Evolutionary conservation across 371 early-diverging fungal species (phyloP).

Genomic region (Basidiobolus meristosporus): DNA sequence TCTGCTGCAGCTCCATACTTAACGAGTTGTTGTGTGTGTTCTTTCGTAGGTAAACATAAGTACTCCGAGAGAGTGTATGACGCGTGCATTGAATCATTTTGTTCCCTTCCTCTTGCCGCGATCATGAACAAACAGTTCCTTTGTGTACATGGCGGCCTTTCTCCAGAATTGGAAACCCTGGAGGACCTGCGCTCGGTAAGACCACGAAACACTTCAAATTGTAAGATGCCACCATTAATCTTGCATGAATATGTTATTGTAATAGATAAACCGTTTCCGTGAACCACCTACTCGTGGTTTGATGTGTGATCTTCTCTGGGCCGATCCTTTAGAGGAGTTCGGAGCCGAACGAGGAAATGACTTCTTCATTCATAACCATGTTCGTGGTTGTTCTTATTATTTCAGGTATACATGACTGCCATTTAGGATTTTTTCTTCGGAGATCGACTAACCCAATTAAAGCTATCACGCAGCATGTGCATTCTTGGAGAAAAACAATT

Average conservation of each 20-base stretch:
- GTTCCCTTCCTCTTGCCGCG: constrained; percentile 85
- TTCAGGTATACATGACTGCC: constrained; percentile 28
- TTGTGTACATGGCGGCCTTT: constrained; percentile 97
- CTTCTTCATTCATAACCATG: constrained; percentile 72
- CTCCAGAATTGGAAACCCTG: constrained; percentile 77
- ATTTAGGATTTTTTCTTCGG: neutral
- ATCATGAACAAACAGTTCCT: constrained; percentile 92
- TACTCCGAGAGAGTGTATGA: constrained; percentile 89
- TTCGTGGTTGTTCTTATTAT: constrained; percentile 89
- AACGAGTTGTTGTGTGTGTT: constrained; percentile 12
- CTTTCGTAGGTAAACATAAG: constrained; percentile 64
- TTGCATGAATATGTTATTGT: constrained; percentile 1
- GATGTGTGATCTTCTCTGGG: constrained; percentile 97
- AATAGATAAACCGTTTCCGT: constrained; percentile 71
- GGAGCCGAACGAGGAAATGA: constrained; percentile 69
- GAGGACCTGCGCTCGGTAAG: constrained; percentile 62
- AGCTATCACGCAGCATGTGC: constrained; percentile 79
- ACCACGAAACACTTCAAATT: constrained; percentile 1
- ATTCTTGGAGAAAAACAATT: constrained; percentile 83
- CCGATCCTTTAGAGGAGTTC: constrained; percentile 93
- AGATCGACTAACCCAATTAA: too few relatives aligned
- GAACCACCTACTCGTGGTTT: constrained; percentile 90
- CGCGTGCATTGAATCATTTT: constrained; percentile 82
- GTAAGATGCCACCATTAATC: neutral
- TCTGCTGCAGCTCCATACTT: too few relatives aligned